Base-by-base conservation (phyloP, 73 alveolate species). In the Blepharisma japonicum region DNA sequence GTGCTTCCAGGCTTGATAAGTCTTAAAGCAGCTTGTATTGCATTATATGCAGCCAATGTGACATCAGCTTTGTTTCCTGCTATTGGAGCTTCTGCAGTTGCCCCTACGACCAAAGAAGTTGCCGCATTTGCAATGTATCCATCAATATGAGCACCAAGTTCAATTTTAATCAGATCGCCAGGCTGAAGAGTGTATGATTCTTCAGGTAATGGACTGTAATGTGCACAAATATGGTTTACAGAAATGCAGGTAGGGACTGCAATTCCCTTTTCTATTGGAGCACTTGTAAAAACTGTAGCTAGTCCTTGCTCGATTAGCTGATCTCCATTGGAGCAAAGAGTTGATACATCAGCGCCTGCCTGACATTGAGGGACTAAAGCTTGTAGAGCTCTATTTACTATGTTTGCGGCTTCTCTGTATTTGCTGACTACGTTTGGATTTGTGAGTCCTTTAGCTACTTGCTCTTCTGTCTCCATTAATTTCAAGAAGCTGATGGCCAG, bases 191-290 rank as follows among this genome's bases (percentile, higher is more conserved):
- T 70, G 51, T 77, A 68, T 72, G 90, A 72, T 78, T 89, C 98
- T 68, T 81, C 97, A 70, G 81, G 79, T 68, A 94, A 88, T 7
- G 99, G 98, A n/a, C 99, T 93, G 78, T 80, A 95, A 87, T 95
- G 96, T 6, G 98, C 99, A 76, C 89, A 82, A 53, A 96, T 84
- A 85, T 96, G 86, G 91, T 96, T 96, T 45, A 95, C 98, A 20
- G 99, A 93, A 79, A 96, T 84, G 76, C 98, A 90, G 55, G 98
- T 94, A 38, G 99, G 99, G 96, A 94, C 93, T 61, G 99, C 99
- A 42, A 94, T 82, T 11, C 99, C 99, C 89, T 95, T 93, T 80
- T 92, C 96, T 6, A 93, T 81, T 86, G 94, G 91, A 90, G 76
- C 90, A 79, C 81, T 92, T 82, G 81, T 80, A 87, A 82, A 92